Conservation (phyloP, 352 stramenopile genomes). For the Chrysophaeum taylorii region DNA sequence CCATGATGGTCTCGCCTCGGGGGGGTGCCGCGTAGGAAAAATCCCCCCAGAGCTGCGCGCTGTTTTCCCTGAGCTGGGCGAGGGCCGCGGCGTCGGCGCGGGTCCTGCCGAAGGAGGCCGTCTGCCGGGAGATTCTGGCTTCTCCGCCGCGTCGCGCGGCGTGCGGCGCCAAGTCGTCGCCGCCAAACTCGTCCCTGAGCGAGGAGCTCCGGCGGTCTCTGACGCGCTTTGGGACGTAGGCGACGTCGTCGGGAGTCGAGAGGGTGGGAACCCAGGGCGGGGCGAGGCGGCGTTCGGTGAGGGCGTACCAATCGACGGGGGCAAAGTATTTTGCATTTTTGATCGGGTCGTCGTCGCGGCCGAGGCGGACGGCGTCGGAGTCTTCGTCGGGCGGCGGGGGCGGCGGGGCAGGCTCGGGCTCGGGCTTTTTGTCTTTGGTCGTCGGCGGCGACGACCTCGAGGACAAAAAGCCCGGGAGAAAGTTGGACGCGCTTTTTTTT, state of each 20-base stretch:
- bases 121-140: neutral
- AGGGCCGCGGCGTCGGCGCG: neutral
- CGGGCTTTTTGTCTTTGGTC: too few species aligned
- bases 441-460: too few species aligned
- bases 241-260: neutral
- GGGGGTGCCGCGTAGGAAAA: conserved; percentile 2
- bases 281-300: neutral
- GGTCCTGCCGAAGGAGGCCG: neutral
- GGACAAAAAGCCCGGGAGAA: too few species aligned
- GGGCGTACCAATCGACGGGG: neutral
- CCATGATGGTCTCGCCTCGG: conserved; percentile 2
- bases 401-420: too few species aligned
- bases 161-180: neutral
- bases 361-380: neutral
- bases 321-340: neutral
- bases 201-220: neutral
- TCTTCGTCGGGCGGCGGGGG: neutral
- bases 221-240: neutral
- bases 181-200: neutral
- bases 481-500: too few species aligned
- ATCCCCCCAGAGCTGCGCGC: neutral
- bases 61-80: neutral
- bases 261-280: neutral
- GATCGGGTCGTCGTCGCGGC: neutral
- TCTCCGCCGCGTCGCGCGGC: neutral